A percentile compares a stretch with the other conserved stretches of the same genome.
Conservation (phyloP, 2,329 filamentous ascomycete species). For the Epichloe festucae region DNA sequence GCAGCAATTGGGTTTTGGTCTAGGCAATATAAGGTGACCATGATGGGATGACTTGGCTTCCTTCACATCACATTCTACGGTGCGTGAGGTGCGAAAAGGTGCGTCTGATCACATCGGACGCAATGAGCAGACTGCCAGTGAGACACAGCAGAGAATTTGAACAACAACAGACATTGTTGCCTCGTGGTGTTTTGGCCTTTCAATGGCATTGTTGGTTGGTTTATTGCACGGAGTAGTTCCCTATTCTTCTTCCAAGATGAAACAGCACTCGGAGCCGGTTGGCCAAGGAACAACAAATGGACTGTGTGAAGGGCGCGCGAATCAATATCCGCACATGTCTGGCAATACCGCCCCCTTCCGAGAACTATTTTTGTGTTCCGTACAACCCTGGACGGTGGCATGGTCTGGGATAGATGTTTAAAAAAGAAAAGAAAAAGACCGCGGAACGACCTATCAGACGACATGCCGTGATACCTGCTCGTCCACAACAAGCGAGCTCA, state of each 20-base stretch:
- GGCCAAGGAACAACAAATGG: conserved; percentile 1
- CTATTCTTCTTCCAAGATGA: background rate
- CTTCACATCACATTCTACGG: too few relatives aligned
- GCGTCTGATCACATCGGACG: too few relatives aligned
- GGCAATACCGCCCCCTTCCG: background rate
- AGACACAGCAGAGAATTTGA: background rate
- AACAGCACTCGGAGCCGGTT: background rate
- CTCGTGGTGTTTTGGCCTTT: background rate
- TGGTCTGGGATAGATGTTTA: background rate
- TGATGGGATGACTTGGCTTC: too few relatives aligned
- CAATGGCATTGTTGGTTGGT: background rate
- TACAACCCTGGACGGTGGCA: background rate
- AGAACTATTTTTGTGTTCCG: background rate
- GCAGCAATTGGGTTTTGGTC: conserved; percentile 15
- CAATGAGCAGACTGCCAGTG: too few relatives aligned
- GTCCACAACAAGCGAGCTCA: background rate
- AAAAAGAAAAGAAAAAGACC: background rate
- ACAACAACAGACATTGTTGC: background rate
- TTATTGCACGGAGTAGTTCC: background rate
- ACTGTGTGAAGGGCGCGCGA: background rate
- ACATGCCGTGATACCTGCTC: too few relatives aligned
- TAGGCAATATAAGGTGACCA: too few relatives aligned
- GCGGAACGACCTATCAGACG: too few relatives aligned
- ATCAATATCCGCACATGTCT: background rate
- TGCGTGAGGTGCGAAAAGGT: too few relatives aligned